Evolutionary conservation across 2,329 filamentous ascomycete species (phyloP).

Genomic region (Scedosporium boydii): DNA sequence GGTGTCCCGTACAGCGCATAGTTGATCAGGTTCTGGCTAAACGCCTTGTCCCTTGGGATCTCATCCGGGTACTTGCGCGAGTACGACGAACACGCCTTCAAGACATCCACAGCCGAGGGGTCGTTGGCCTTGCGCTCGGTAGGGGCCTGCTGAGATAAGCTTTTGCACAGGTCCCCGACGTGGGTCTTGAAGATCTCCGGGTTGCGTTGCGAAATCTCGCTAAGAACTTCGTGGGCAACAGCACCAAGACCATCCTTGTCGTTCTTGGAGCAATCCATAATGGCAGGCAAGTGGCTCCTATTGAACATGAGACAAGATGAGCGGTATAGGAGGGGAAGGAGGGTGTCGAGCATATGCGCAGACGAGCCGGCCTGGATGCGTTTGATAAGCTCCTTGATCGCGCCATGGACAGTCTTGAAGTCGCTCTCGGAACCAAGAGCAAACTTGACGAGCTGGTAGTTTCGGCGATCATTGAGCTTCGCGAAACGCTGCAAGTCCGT

Average conservation of each 20-base stretch:
- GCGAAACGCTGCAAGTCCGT: conserved; percentile 84
- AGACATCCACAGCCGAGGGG: conserved; percentile 68
- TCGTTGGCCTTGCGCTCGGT: conserved; percentile 59
- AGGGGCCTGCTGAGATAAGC: conserved; percentile 73
- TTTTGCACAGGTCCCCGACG: conserved; percentile 81
- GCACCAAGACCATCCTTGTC: conserved; percentile 70
- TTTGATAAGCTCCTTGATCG: conserved; percentile 82
- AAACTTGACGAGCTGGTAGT: conserved; percentile 82
- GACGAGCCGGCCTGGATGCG: conserved; percentile 61
- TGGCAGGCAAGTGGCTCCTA: conserved; percentile 81
- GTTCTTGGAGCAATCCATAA: conserved; percentile 78
- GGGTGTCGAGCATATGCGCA: conserved; percentile 62
- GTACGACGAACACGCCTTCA: conserved; percentile 91
- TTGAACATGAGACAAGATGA: conserved; percentile 84
- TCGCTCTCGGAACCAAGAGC: conserved; percentile 79
- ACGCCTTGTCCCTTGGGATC: conserved; percentile 70
- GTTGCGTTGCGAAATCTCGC: conserved; percentile 82
- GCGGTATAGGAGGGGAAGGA: conserved; percentile 75
- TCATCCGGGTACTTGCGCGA: conserved; percentile 78
- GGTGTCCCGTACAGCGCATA: conserved; percentile 79
- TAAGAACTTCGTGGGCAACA: conserved; percentile 79
- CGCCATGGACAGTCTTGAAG: conserved; percentile 82
- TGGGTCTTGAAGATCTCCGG: conserved; percentile 89
- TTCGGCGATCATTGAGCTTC: conserved; percentile 80
- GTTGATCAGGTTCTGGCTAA: conserved; percentile 68